Evolutionary conservation across 108 stramenopile genomes (phyloP).

Genomic region (Cylindrotheca fusiformis): DNA sequence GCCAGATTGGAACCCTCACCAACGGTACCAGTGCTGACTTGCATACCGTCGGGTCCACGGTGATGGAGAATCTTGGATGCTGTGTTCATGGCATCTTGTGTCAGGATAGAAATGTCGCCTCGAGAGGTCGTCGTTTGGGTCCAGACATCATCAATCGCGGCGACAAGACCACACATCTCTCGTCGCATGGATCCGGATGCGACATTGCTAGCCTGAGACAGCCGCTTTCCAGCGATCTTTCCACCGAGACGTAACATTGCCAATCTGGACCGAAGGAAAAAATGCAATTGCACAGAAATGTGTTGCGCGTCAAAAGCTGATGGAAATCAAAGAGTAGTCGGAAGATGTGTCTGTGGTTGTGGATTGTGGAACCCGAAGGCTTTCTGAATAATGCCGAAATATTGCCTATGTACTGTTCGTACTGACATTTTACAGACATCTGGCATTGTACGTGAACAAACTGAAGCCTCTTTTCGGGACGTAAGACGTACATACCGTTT

Average conservation of each 20-base stretch:
- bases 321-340: too few relatives aligned
- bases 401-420: too few relatives aligned
- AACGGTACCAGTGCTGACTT: conserved; percentile 33
- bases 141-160: conserved; percentile 56
- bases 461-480: too few relatives aligned
- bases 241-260: neutral
- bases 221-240: neutral
- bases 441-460: too few relatives aligned
- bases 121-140: conserved; percentile 9
- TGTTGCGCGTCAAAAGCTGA: too few relatives aligned
- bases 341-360: too few relatives aligned
- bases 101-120: conserved; percentile 33
- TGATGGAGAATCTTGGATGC: conserved; percentile 43
- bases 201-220: neutral
- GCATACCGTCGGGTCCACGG: conserved; percentile 61
- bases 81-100: conserved; percentile 26
- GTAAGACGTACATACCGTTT: too few relatives aligned
- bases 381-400: too few relatives aligned
- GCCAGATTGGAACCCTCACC: conserved; percentile 18
- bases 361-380: too few relatives aligned
- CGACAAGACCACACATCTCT: conserved; percentile 47
- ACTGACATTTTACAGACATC: too few relatives aligned
- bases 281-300: too few relatives aligned
- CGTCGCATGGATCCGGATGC: conserved; percentile 7
- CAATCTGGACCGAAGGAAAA: too few relatives aligned